A percentile compares a stretch with the other conserved stretches of the same genome.
Conservation (phyloP, 73 alveolate species). For the Blepharisma japonicum region DNA sequence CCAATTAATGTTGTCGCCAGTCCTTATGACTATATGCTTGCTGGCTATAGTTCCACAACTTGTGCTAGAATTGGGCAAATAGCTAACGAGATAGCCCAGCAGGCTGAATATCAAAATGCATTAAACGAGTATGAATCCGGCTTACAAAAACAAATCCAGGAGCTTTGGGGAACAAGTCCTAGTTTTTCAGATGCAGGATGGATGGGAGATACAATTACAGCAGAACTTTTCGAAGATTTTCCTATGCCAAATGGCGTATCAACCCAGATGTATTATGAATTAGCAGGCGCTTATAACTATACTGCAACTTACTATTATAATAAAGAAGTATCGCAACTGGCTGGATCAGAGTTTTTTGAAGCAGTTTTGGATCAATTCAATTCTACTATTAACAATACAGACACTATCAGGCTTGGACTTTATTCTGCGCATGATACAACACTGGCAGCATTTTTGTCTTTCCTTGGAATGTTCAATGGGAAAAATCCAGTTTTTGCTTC, state of each 20-base stretch:
- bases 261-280: not conserved
- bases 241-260: constrained; percentile 6
- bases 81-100: not conserved
- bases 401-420: not conserved
- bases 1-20: constrained; percentile 27
- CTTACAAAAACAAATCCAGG: constrained; percentile 1
- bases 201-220: not conserved
- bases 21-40: constrained; percentile 10
- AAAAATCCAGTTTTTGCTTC: constrained; percentile 29
- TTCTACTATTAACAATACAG: not conserved
- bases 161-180: not conserved
- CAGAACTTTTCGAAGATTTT: not conserved
- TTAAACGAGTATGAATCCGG: not conserved
- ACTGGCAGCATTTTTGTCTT: not conserved
- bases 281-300: not conserved
- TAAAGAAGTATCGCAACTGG: not conserved
- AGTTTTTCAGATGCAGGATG: constrained; percentile 9
- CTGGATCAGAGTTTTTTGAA: constrained; percentile 1
- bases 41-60: not conserved
- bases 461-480: not conserved
- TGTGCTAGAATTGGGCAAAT: not conserved
- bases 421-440: constrained; percentile 33
- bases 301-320: constrained; percentile 1
- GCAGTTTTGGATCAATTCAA: not conserved
- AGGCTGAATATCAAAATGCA: not conserved